These are phyloP conservation scores for Pelargonium fulgidum DNA, from an alignment of 441 rosid genomes.

Conservation along the genomic window DNA sequence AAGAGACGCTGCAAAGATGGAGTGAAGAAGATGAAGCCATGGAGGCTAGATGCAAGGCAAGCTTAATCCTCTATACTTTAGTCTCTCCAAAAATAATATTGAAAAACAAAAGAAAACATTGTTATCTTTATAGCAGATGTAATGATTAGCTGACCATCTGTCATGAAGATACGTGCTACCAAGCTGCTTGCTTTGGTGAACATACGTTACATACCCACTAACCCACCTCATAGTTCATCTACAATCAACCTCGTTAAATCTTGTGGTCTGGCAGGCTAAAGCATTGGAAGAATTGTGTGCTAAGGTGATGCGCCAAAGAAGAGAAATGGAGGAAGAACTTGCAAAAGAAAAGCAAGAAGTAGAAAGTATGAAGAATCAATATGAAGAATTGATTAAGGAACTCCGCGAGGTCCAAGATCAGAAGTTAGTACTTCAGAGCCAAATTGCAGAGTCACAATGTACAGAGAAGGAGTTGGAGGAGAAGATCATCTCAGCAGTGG, in stretches of 20 bases:
- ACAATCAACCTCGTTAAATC: too few relatives aligned
- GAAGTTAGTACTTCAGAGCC: conserved; percentile 43
- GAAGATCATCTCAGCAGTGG: conserved; percentile 74
- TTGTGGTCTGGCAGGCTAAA: conserved; percentile 39
- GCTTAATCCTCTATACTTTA: background rate
- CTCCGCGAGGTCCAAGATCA: conserved; percentile 46
- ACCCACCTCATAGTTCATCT: too few relatives aligned
- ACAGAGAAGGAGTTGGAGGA: conserved; percentile 56
- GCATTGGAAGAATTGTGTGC: conserved; percentile 53
- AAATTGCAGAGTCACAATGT: conserved; percentile 36
- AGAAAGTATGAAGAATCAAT: conserved; percentile 41
- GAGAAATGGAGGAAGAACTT: conserved; percentile 49
- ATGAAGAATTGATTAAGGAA: conserved; percentile 36
- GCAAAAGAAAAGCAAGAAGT: conserved; percentile 43
- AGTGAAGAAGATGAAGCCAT: conserved; percentile 55
- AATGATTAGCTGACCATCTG: background rate
- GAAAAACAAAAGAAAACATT: background rate
- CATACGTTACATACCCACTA: too few relatives aligned
- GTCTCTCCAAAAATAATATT: background rate
- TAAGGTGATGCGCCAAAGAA: conserved; percentile 59
- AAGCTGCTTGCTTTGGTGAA: background rate
- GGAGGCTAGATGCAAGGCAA: conserved; percentile 72
- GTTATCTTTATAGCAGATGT: background rate
- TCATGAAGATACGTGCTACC: background rate
- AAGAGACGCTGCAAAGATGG: conserved; percentile 43